These are phyloP conservation scores for Cercophora sp. DNA, from an alignment of 495 filamentous ascomycete species.

Conservation along the genomic window DNA sequence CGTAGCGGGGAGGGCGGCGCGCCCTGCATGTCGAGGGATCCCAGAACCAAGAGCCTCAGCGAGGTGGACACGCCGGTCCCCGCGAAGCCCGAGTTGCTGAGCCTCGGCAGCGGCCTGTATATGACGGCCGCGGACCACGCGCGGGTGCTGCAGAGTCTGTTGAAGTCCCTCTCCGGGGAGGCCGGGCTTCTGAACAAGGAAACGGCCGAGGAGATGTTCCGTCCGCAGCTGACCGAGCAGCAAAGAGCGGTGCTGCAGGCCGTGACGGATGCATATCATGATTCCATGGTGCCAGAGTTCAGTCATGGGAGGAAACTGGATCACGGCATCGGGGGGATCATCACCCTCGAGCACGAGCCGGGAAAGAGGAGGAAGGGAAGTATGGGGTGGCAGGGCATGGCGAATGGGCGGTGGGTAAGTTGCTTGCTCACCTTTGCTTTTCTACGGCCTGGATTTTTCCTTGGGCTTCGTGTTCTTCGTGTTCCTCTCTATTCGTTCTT, in stretches of 20 bases:
- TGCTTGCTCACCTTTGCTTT: neutral
- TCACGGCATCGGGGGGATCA: conserved; percentile 24
- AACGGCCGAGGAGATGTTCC: conserved; percentile 50
- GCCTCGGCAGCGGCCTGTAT: conserved; percentile 42
- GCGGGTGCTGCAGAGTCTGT: conserved; percentile 47
- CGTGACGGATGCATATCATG: conserved; percentile 3
- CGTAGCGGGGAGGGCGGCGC: neutral
- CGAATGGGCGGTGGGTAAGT: conserved; percentile 31
- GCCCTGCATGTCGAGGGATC: neutral
- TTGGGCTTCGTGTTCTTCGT: no score
- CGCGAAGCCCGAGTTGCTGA: conserved; percentile 2
- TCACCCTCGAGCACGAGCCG: conserved; percentile 28
- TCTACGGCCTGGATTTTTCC: no score
- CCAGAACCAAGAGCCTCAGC: neutral
- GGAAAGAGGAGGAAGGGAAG: conserved; percentile 32
- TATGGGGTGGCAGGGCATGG: conserved; percentile 32
- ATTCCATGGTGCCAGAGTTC: conserved; percentile 20
- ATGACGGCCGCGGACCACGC: conserved; percentile 43
- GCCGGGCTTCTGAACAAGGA: conserved; percentile 16
- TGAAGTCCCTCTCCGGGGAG: conserved; percentile 20
- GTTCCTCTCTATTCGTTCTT: no score
- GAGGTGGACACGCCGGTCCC: neutral
- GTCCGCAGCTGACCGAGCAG: conserved; percentile 40
- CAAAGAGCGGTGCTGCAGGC: conserved; percentile 16
- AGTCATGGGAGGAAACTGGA: conserved; percentile 13